Evolutionary conservation across 306 rosid genomes (phyloP), one percentile per base, ranked within the genome.

Genomic region (Cucurbita pepo): DNA sequence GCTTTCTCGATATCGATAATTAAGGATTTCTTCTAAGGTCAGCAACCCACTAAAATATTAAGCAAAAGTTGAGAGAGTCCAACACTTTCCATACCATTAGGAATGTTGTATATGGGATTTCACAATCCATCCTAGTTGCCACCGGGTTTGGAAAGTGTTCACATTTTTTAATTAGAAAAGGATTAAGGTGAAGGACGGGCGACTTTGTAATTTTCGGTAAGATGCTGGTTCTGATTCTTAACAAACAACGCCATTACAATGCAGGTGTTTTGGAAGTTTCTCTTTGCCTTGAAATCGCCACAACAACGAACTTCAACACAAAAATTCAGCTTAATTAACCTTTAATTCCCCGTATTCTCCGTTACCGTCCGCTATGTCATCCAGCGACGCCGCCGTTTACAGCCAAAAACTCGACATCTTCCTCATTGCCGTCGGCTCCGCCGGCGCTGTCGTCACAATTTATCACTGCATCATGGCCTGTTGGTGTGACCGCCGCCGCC

Each of bases 401-500:
- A 21, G 64, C 1, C 15, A 45, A 56, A 79, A 73, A 52, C 7
- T 82, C 54, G 12, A 67, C 16, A 40, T 76, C 45, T 19, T 85
- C 12, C 83, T 85, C 3, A 16, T 84, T 6, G 86, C 81, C 19
- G 38, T 85, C 52, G 87, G 90, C 63, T 79, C 85, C 10, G 84
- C 84, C 50, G 83, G 80, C 30, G 51, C 87, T 11, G 63, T 85
- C 48, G 76, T 84, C 74, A 78, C 83, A 56, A 38, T 75, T 36
- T 85, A 84, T 80, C 89, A 85, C 69, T 73, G 84, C 73, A n/a
- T 84, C 22, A 25, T 66, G 11, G 77, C 79, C 7, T 87, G 87
- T 12, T 74, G 76, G 15, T 77, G 82, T 69, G 41, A 25, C 65
- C 81, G 70, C 75, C 81, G 72, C 13, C 75, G 45, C 53, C 9